These are phyloP conservation scores for Sclerotinia spermophila DNA, from an alignment of 2,329 filamentous ascomycete species.

Conservation along the genomic window DNA sequence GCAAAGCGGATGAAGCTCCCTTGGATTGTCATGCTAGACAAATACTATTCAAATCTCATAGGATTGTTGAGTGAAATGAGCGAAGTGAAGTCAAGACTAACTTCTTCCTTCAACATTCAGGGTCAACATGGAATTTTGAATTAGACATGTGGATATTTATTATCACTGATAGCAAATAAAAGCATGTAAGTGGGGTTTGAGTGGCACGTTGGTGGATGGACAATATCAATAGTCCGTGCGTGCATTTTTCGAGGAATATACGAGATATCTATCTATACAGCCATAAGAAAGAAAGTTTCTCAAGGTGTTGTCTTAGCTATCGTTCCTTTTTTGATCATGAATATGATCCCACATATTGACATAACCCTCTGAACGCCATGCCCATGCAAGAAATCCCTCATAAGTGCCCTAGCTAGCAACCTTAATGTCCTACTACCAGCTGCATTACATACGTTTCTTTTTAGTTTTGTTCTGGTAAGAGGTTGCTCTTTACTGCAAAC, in stretches of 20 bases:
- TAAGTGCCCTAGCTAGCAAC: constrained; percentile 11
- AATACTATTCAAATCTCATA: not conserved
- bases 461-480: constrained; percentile 47
- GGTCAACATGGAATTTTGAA: not conserved
- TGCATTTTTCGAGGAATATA: constrained; percentile 16
- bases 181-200: not conserved
- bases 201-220: constrained; percentile 11
- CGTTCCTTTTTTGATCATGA: constrained; percentile 20
- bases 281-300: not conserved
- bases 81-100: not conserved
- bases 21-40: not conserved
- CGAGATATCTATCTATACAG: constrained; percentile 10
- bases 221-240: constrained; percentile 11
- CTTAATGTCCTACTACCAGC: not conserved
- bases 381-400: constrained; percentile 27
- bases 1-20: not conserved
- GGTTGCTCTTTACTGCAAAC: constrained; percentile 83
- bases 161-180: not conserved
- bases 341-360: constrained; percentile 20
- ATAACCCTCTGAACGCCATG: constrained; percentile 30
- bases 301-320: constrained; percentile 18
- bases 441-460: constrained; percentile 17
- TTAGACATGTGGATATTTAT: not conserved
- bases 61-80: not conserved
- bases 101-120: not conserved